phyloP scores from a whole-genome alignment of 306 rosid genomes.

The Geum urbanum region DNA sequence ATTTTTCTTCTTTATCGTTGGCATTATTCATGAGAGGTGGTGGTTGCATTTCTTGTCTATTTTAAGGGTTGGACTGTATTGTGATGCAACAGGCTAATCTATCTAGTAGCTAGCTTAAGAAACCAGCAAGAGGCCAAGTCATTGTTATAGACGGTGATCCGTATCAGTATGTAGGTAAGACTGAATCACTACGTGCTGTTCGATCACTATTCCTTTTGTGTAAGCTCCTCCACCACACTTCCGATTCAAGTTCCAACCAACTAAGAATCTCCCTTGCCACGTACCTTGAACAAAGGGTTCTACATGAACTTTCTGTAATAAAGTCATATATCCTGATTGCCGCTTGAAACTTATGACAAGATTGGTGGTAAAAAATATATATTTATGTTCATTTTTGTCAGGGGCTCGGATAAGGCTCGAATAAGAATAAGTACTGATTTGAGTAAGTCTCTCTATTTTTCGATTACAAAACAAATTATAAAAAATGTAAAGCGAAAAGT shows the following conservation, averaged over 20 bases:
- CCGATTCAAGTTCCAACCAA: not conserved
- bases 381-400: too few species aligned
- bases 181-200: not conserved
- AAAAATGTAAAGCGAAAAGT: too few species aligned
- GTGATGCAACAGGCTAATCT: slow-evolving; percentile 1
- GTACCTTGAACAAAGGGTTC: too few species aligned
- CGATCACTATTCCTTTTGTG: not conserved
- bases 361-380: too few species aligned
- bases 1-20: slow-evolving; percentile 1
- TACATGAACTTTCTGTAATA: too few species aligned
- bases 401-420: too few species aligned
- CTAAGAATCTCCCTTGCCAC: too few species aligned
- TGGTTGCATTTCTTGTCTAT: slow-evolving; percentile 6
- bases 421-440: too few species aligned
- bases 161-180: slow-evolving; percentile 6
- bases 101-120: not conserved
- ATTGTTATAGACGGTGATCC: slow-evolving; percentile 1
- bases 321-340: too few species aligned
- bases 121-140: not conserved
- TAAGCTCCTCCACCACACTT: not conserved
- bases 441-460: too few species aligned
- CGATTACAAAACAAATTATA: too few species aligned
- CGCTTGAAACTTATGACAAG: too few species aligned
- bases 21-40: not conserved
- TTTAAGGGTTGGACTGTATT: not conserved